These are phyloP conservation scores for Ambrosiella xylebori DNA, from an alignment of 2,329 filamentous ascomycete species.

Conservation along the genomic window DNA sequence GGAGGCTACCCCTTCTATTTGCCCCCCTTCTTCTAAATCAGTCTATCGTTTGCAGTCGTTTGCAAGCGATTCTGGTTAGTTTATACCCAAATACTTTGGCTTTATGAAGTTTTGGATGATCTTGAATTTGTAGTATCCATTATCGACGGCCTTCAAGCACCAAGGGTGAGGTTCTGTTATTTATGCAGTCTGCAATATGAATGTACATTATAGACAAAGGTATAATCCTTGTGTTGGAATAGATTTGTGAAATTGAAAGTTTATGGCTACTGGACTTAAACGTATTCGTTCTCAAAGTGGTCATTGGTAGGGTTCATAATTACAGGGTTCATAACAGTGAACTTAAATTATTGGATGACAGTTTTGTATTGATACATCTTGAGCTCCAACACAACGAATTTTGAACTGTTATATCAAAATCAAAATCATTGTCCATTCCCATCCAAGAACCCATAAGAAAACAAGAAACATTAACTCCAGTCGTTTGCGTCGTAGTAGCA, in stretches of 20 bases:
- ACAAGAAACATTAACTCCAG: slow-evolving; percentile 5
- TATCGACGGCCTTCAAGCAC: no score
- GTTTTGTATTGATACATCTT: not conserved
- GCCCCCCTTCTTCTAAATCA: slow-evolving; percentile 57
- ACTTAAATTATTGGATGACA: not conserved
- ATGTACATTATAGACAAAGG: not conserved
- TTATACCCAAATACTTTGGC: no score
- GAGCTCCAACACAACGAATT: not conserved
- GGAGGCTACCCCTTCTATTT: slow-evolving; percentile 85
- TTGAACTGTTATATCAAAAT: not conserved
- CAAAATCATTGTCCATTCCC: not conserved
- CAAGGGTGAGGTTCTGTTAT: no score
- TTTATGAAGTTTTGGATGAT: no score
- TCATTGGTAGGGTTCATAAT: no score
- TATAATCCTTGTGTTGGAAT: not conserved
- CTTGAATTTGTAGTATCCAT: no score
- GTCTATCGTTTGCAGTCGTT: not conserved
- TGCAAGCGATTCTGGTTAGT: no score
- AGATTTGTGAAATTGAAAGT: not conserved
- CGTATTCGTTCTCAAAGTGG: no score
- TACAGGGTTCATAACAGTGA: slow-evolving; percentile 20
- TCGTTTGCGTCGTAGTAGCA: not conserved
- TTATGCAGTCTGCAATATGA: not conserved
- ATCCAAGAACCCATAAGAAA: not conserved
- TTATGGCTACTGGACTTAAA: not conserved